A percentile compares a stretch with the other conserved stretches of the same genome.
These are phyloP conservation scores for Fusarium lyarnte DNA, from an alignment of 2,329 filamentous ascomycete species.

Conservation along the genomic window DNA sequence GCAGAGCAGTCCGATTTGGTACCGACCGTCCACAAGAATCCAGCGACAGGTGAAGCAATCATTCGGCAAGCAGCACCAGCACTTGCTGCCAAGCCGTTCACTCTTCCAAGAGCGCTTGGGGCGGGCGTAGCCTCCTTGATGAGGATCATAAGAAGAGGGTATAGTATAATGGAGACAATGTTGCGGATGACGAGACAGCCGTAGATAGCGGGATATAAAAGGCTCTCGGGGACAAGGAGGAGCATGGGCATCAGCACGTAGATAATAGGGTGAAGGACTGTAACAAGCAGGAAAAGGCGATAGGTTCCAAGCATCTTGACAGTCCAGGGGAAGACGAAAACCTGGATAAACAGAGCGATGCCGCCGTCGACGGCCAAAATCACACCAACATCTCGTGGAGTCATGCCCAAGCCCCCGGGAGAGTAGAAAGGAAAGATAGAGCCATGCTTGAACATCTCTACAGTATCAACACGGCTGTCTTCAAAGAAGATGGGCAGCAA, in stretches of 20 bases:
- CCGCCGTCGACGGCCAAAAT: slow-evolving; percentile 68
- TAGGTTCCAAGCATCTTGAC: slow-evolving; percentile 68
- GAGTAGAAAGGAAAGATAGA: slow-evolving; percentile 62
- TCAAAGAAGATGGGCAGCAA: slow-evolving; percentile 93
- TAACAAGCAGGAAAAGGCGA: slow-evolving; percentile 66
- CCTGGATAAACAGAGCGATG: slow-evolving; percentile 68
- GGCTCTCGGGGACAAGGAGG: slow-evolving; percentile 61
- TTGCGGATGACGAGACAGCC: slow-evolving; percentile 66
- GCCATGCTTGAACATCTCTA: slow-evolving; percentile 46
- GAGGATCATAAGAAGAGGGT: slow-evolving; percentile 72
- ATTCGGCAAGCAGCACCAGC: slow-evolving; percentile 74
- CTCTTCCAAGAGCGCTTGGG: slow-evolving; percentile 65
- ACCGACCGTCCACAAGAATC: slow-evolving; percentile 70
- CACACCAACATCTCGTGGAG: slow-evolving; percentile 69
- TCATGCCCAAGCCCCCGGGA: slow-evolving; percentile 70
- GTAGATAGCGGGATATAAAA: slow-evolving; percentile 68
- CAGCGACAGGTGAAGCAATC: slow-evolving; percentile 71
- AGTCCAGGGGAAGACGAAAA: slow-evolving; percentile 68
- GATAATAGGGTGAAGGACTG: slow-evolving; percentile 68
- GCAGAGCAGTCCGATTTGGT: slow-evolving; percentile 67
- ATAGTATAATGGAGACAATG: slow-evolving; percentile 70
- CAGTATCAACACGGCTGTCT: slow-evolving; percentile 67
- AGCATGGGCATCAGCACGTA: slow-evolving; percentile 69
- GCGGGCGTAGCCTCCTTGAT: slow-evolving; percentile 73
- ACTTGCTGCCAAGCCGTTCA: slow-evolving; percentile 73